A percentile compares a stretch with the other conserved stretches of the same genome.
phyloP scores from a whole-genome alignment of 306 rosid species.

The Betula pendula region DNA sequence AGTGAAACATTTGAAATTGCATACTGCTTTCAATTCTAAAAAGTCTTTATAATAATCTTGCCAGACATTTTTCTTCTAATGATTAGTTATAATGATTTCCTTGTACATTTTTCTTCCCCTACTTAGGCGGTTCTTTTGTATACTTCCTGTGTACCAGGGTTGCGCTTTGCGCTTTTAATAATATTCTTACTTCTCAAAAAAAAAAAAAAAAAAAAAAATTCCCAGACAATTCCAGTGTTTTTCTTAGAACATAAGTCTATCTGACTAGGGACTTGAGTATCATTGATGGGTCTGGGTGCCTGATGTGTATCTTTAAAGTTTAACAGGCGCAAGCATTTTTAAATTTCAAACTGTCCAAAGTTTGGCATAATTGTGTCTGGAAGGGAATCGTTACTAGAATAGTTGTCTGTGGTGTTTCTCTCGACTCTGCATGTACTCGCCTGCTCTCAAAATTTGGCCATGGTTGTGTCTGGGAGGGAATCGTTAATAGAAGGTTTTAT shows the following conservation, averaged over 20 bases:
- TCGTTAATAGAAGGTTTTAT: not conserved
- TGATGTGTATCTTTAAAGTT: not conserved
- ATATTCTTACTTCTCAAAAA: too few relatives aligned
- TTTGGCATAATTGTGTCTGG: not conserved
- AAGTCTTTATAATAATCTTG: not conserved
- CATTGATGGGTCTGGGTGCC: not conserved
- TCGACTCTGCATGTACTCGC: too few relatives aligned
- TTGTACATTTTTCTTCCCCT: too few relatives aligned
- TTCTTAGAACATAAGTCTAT: not conserved
- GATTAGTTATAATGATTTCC: too few relatives aligned
- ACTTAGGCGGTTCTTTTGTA: too few relatives aligned
- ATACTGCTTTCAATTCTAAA: not conserved
- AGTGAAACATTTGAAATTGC: not conserved
- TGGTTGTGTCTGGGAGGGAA: not conserved
- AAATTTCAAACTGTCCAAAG: not conserved
- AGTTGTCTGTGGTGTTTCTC: not conserved
- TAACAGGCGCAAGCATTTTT: not conserved
- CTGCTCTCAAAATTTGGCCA: not conserved
- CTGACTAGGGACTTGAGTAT: not conserved
- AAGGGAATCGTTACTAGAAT: not conserved
- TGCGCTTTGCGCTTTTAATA: too few relatives aligned
- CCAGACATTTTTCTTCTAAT: too few relatives aligned
- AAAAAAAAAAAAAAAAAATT: too few relatives aligned
- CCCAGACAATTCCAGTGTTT: not conserved
- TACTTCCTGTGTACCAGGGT: too few relatives aligned